Percentiles rank a stretch among this genome's conserved stretches.
These are phyloP conservation scores for Saccharomyces hybrid DNA, from an alignment of 1,139 yeast genomes.

Conservation along the genomic window DNA sequence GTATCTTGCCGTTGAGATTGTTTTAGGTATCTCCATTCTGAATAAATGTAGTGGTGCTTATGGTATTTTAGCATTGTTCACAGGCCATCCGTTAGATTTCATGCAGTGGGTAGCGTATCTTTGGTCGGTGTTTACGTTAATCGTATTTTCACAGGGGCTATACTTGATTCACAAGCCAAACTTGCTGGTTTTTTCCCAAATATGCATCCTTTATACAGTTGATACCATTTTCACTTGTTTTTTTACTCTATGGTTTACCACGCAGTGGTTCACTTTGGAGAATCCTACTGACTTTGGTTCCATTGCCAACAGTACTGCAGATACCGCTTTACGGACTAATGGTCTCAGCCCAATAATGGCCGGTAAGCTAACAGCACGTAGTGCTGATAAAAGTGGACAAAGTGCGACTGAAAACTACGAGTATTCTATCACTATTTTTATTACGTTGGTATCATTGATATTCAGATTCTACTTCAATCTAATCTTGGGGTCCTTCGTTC, in stretches of 20 bases:
- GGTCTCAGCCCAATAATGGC: conserved; percentile 10
- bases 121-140: conserved; percentile 53
- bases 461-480: conserved; percentile 60
- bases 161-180: conserved; percentile 42
- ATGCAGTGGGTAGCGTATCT: conserved; percentile 80
- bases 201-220: conserved; percentile 52
- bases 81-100: conserved; percentile 80
- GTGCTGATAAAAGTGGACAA: conserved; percentile 35
- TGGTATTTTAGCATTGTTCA: conserved; percentile 78
- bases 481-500: conserved; percentile 53
- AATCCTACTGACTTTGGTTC: conserved; percentile 7
- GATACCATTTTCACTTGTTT: conserved; percentile 64
- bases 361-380: conserved; percentile 6
- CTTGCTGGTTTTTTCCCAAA: conserved; percentile 48
- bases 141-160: conserved; percentile 62
- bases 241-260: conserved; percentile 67
- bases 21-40: conserved; percentile 69
- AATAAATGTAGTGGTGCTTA: conserved; percentile 87
- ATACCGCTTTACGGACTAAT: conserved; percentile 6
- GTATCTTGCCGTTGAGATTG: conserved; percentile 79
- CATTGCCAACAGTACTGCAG: no score
- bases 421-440: conserved; percentile 53
- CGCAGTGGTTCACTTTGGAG: conserved; percentile 61
- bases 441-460: conserved; percentile 47
- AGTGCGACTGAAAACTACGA: conserved; percentile 69